Base-by-base conservation (phyloP, 192 early-diverging fungal genomes). In the Mortierella claussenii region DNA sequence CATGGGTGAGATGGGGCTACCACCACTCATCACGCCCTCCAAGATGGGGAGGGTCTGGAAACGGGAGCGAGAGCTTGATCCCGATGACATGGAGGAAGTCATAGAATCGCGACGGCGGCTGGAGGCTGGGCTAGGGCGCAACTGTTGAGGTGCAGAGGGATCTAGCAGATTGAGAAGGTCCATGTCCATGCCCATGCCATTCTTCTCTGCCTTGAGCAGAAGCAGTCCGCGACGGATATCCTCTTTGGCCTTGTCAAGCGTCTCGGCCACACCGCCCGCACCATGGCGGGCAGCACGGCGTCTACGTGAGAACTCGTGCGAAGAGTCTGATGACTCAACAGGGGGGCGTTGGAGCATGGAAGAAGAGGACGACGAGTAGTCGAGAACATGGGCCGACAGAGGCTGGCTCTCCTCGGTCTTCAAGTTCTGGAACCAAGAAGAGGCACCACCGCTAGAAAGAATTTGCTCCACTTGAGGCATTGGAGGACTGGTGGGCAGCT, bases 151-250 rank as follows among this genome's bases (percentile, higher is more conserved):
- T 7, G 64, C 45, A 20, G 58, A 32, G 30, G 73, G 73, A 32
- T 67, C 73, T 49, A 76, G 47, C 27, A 76, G 20, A 53, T 67
- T 76, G 50, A 76, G 64, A 13, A 76, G 18, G 18, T 76, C 73
- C 64, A 76, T 67, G 17, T 76, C 73, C 73, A 76, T 76, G 20
- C 73, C 73, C 63, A 60, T 53, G 1, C 73, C 73, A 26, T 67
- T 66, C 65, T 76, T 76, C 59, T 76, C 73, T n/a, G 73, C 78
- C 49, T 82, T 79, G 36, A 82, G 65, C 26, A 82, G 31, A 26
- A 79, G 44, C 27, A 79, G 33, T 48, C 76, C 70, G 28, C 66
- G 64, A 53, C 69, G 73, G 13, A 82, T 76, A 34, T 82, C 76
- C 33, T 82, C 81, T 34, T 79, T 79, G 33, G 75, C 81, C 51